A percentile compares a stretch with the other conserved stretches of the same genome.
phyloP scores from a whole-genome alignment of 1,284 basidiomycete species.

The Ustilago xerochloae region DNA sequence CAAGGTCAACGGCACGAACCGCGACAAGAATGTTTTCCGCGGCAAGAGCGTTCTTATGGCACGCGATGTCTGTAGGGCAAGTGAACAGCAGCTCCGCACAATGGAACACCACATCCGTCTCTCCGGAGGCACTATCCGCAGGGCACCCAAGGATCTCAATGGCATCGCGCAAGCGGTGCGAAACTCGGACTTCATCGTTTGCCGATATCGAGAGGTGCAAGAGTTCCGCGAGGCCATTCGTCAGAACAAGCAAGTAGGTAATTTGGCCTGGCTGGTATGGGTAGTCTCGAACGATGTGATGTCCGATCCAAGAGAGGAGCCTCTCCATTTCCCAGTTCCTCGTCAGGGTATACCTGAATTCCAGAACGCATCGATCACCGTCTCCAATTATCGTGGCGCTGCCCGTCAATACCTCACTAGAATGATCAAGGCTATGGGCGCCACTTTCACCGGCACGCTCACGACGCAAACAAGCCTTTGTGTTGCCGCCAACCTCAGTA shows the following conservation, averaged over 20 bases:
- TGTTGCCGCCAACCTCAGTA: slow-evolving; percentile 81
- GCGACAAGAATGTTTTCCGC: slow-evolving; percentile 25
- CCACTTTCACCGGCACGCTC: slow-evolving; percentile 82
- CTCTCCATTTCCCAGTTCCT: slow-evolving; percentile 75
- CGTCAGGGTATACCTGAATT: slow-evolving; percentile 67
- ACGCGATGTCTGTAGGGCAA: slow-evolving; percentile 45
- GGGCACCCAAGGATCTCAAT: slow-evolving; percentile 40
- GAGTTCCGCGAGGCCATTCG: slow-evolving; percentile 79
- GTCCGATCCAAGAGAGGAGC: slow-evolving; percentile 76
- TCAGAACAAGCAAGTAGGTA: slow-evolving; percentile 77
- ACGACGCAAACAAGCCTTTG: slow-evolving; percentile 77
- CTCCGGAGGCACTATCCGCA: slow-evolving; percentile 34
- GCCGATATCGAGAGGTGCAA: slow-evolving; percentile 76
- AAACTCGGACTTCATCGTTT: slow-evolving; percentile 77
- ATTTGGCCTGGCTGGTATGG: slow-evolving; percentile 82
- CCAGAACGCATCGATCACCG: slow-evolving; percentile 76
- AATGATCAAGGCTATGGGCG: slow-evolving; percentile 81
- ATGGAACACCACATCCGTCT: slow-evolving; percentile 65
- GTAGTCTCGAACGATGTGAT: slow-evolving; percentile 76
- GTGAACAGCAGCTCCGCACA: slow-evolving; percentile 66
- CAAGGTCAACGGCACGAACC: background rate
- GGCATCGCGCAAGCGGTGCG: slow-evolving; percentile 51
- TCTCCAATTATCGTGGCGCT: slow-evolving; percentile 87
- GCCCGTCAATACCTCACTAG: slow-evolving; percentile 85
- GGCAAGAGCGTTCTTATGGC: slow-evolving; percentile 48